Evolutionary conservation across 2,329 filamentous ascomycete genomes (phyloP), one percentile per base, ranked within the genome.

Genomic region (Hypoxylon sp.): DNA sequence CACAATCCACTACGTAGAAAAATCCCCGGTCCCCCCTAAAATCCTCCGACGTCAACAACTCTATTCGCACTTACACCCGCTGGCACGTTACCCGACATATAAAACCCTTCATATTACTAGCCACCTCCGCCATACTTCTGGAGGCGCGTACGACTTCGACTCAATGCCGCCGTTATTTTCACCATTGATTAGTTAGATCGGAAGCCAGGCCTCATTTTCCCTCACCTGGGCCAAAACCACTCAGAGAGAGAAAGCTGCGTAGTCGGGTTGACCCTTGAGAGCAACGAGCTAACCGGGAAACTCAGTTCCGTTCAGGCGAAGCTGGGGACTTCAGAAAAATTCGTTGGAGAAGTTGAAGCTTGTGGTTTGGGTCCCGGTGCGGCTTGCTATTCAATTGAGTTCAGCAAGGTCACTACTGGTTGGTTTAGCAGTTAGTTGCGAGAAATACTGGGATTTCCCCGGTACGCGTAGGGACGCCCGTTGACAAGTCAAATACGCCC

Each of bases 261-360:
- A 59, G 36, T 53, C 51, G 38, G 24, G 14, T 61, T 30, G 45
- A 38, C 18, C 55, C 54, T 53, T 51, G 36, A 56, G 49, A 58
- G 33, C 51, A 44, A 40, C 36, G 46, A 62, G 42, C 60, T 70
- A 65, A 48, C 58, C 48, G 45, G 40, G 64, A 62, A 60, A 48
- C 45, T 51, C 62, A 67, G 61, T 64, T 36, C 59, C 58, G 46
- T 45, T 62, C 54, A 65, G 61, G 50, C 65, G 62, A 67, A 70
- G 65, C 64, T 68, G 44, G 40, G 42, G 38, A 51, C 53, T 44
- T 44, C 51, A 16, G 36, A 66, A 87, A 89, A 51, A 28, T 32
- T 84, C 82, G 32, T 91, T 89, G 88, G 81, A 84, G 33, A 71
- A 60, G 55, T 71, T 42, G 53, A 61, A 38, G 38, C 61, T 42